Conservation (phyloP, 2,329 filamentous ascomycete genomes). For the Colletotrichum karsti region DNA sequence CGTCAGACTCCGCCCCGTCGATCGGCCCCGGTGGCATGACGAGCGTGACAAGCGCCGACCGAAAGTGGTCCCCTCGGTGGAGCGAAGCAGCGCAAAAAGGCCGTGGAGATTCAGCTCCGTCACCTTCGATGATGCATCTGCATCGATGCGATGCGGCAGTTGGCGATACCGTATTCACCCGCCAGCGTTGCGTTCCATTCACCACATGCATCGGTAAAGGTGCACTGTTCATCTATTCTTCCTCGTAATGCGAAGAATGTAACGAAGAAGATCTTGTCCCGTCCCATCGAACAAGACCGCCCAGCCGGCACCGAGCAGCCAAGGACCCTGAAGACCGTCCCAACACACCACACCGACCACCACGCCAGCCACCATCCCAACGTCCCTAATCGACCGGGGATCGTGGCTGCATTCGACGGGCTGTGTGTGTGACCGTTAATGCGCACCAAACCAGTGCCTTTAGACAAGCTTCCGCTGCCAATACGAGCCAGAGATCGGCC, state of each 20-base stretch:
- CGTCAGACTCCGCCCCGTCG: not conserved
- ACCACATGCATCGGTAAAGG: not conserved
- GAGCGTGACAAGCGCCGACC: constrained; percentile 6
- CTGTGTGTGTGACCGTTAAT: not conserved
- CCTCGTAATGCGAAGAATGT: not conserved
- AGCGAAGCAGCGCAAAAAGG: not conserved
- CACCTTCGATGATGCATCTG: not conserved
- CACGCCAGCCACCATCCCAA: not conserved
- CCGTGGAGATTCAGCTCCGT: not conserved
- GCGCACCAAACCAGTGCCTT: not conserved
- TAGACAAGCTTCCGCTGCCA: not conserved
- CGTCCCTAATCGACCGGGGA: not conserved
- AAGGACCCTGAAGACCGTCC: constrained; percentile 1
- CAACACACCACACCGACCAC: not conserved
- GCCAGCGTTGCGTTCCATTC: not conserved
- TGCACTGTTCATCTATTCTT: not conserved
- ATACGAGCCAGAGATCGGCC: constrained; percentile 18
- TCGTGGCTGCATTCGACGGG: not conserved
- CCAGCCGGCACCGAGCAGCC: not conserved
- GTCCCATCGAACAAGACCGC: not conserved
- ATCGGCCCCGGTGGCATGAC: constrained; percentile 13
- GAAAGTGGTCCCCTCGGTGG: constrained; percentile 7
- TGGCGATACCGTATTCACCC: not conserved
- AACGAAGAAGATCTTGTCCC: not conserved
- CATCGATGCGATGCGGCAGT: not conserved